phyloP scores from a whole-genome alignment of 1,284 basidiomycete species.

The Cutaneotrichosporon spelunceum region DNA sequence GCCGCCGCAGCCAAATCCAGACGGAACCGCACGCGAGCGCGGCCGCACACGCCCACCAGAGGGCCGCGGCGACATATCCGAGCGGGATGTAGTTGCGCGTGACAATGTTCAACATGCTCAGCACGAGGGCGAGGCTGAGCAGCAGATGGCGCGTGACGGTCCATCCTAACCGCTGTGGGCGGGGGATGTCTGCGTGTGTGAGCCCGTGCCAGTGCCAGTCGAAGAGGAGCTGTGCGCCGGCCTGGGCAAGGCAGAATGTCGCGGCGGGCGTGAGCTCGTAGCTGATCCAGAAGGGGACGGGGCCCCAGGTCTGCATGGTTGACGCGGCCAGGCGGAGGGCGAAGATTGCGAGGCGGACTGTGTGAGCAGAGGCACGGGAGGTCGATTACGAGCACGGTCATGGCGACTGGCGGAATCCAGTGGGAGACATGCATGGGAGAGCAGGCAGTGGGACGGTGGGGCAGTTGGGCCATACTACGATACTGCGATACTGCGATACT shows the following conservation, averaged over 20 bases:
- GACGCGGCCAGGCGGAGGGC: background rate
- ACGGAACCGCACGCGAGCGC: background rate
- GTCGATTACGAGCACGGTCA: no score
- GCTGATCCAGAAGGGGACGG: background rate
- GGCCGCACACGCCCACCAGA: background rate
- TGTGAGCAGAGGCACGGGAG: background rate
- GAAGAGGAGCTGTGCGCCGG: conserved; percentile 1
- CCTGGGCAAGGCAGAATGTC: conserved; percentile 7
- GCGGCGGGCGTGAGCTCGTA: background rate
- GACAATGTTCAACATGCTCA: conserved; percentile 3
- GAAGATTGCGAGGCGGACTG: conserved; percentile 6
- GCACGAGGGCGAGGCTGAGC: background rate
- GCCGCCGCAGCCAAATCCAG: background rate
- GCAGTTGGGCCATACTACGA: no score
- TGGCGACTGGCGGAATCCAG: no score
- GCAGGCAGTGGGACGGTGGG: no score
- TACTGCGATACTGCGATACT: no score
- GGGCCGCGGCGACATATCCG: background rate
- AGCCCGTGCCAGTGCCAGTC: conserved; percentile 5
- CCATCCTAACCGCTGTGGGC: background rate
- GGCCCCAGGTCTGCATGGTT: background rate
- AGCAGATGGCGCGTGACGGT: background rate
- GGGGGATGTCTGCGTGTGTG: background rate
- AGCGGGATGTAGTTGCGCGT: conserved; percentile 2
- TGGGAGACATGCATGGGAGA: no score